A percentile compares a stretch with the other conserved stretches of the same genome.
Evolutionary conservation across 805 yeast genomes (phyloP).

Genomic region (Maudiozyma pseudohumilis): DNA sequence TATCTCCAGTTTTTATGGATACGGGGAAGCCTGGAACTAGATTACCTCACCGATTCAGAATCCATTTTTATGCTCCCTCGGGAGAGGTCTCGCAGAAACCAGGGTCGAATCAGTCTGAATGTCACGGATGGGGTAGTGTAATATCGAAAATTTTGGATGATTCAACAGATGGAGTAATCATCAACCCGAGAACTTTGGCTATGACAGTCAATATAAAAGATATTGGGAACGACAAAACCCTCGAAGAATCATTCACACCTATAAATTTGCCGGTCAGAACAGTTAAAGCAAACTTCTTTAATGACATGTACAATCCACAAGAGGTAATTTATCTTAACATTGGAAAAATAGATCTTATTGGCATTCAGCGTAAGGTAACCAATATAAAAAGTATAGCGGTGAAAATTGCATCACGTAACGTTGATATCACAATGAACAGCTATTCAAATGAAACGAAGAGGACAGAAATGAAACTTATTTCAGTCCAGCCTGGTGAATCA

Average conservation of each 20-base stretch:
- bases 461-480: conserved; percentile 57
- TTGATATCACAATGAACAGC: conserved; percentile 47
- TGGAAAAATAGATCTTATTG: conserved; percentile 33
- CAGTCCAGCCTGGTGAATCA: conserved; percentile 60
- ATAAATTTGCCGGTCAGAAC: conserved; percentile 37
- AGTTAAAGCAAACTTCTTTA: conserved; percentile 38
- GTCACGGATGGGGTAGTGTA: conserved; percentile 93
- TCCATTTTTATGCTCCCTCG: conserved; percentile 50
- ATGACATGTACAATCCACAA: conserved; percentile 47
- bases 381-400: conserved; percentile 20
- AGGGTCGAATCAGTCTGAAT: no score
- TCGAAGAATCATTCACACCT: not conserved
- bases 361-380: conserved; percentile 7
- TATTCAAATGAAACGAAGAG: conserved; percentile 51
- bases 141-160: conserved; percentile 71
- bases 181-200: conserved; percentile 70
- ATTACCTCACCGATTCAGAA: conserved; percentile 58
- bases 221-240: conserved; percentile 39
- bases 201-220: conserved; percentile 66
- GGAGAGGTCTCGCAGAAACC: conserved; percentile 25
- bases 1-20: conserved; percentile 64
- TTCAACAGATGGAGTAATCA: conserved; percentile 64
- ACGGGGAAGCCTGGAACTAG: conserved; percentile 50
- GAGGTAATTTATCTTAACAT: conserved; percentile 53
- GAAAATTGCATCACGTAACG: conserved; percentile 31